These are phyloP conservation scores for Skeletonema menzelii DNA, from an alignment of 108 stramenopile species.

Conservation along the genomic window DNA sequence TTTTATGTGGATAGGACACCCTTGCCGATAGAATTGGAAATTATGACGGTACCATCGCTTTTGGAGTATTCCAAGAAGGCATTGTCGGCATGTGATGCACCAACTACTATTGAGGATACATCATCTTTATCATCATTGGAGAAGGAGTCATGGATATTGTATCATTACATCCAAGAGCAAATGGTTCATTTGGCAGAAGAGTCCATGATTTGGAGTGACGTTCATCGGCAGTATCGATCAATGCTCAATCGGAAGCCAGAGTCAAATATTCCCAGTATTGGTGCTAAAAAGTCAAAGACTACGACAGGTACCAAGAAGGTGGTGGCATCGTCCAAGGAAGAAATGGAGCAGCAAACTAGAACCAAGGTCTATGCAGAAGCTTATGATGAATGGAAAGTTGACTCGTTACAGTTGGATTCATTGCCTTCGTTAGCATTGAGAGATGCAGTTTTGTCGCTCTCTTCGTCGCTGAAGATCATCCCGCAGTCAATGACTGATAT, in stretches of 20 bases:
- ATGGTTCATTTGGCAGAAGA: conserved; percentile 19
- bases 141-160: neutral
- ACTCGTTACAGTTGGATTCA: conserved; percentile 8
- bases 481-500: conserved; percentile 6
- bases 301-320: neutral
- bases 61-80: neutral
- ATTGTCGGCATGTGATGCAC: neutral
- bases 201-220: conserved; percentile 18
- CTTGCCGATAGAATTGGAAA: neutral
- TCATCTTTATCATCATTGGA: neutral
- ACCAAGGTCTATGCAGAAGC: conserved; percentile 9
- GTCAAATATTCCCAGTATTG: neutral
- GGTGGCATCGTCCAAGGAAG: neutral
- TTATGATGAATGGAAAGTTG: conserved; percentile 8
- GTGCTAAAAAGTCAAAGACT: neutral
- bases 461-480: neutral
- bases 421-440: conserved; percentile 15
- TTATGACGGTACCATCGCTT: neutral
- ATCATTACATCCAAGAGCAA: conserved; percentile 17
- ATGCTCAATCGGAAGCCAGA: conserved; percentile 39
- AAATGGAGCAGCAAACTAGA: conserved; percentile 14
- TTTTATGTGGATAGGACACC: conserved; percentile 15
- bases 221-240: conserved; percentile 9
- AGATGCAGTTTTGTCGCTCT: conserved; percentile 17
- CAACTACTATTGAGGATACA: neutral